Conservation (phyloP, 306 rosid species). For the Cicer yamashitae region DNA sequence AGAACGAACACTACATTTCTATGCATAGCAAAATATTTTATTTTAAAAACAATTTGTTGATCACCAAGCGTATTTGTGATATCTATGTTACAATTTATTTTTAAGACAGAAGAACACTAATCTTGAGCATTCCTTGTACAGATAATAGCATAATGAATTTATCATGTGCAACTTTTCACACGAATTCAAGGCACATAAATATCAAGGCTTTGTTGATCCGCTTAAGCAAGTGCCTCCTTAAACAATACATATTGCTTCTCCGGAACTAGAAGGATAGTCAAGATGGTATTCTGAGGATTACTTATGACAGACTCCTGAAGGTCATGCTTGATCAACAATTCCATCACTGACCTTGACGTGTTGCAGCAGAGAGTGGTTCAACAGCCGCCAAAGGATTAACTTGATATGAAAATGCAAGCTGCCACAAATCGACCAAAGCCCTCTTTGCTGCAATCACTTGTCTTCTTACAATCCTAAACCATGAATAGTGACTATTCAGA, state of each 20-base stretch:
- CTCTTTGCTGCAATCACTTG: slow-evolving; percentile 56
- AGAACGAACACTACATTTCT: neutral
- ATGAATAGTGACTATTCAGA: slow-evolving; percentile 32
- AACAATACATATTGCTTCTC: slow-evolving; percentile 27
- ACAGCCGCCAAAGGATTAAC: slow-evolving; percentile 88
- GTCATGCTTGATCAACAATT: slow-evolving; percentile 37
- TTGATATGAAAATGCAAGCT: slow-evolving; percentile 90
- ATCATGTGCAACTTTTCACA: slow-evolving; percentile 3
- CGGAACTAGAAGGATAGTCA: slow-evolving; percentile 7
- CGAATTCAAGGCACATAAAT: neutral
- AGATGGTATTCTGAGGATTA: slow-evolving; percentile 20
- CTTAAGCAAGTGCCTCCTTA: slow-evolving; percentile 21
- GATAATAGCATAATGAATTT: slow-evolving; percentile 17
- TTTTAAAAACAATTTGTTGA: neutral
- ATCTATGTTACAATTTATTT: neutral
- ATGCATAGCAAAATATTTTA: neutral
- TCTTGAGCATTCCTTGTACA: slow-evolving; percentile 18
- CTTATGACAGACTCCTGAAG: slow-evolving; percentile 28
- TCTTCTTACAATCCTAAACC: slow-evolving; percentile 57
- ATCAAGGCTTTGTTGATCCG: slow-evolving; percentile 28
- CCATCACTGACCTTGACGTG: slow-evolving; percentile 51
- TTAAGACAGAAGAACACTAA: neutral
- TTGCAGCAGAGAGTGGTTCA: slow-evolving; percentile 60
- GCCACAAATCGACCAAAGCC: slow-evolving; percentile 77
- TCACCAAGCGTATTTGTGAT: slow-evolving; percentile 1